Percentiles rank a stretch among this genome's conserved stretches.
phyloP scores from a whole-genome alignment of 1,284 basidiomycete genomes.

The Naganishia albida region DNA sequence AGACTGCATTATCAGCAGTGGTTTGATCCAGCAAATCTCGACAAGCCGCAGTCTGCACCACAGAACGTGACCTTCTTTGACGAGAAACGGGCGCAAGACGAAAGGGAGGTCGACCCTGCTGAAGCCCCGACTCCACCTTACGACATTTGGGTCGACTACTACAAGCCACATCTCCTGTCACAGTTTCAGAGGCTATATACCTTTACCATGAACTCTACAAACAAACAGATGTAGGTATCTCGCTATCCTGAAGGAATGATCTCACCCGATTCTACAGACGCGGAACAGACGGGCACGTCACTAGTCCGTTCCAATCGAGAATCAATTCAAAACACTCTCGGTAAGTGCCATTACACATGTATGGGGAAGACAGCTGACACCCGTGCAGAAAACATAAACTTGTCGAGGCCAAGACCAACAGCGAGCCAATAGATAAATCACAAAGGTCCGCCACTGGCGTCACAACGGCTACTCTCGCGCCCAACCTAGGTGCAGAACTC shows the following conservation, averaged over 20 bases:
- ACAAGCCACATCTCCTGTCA: conserved; percentile 65
- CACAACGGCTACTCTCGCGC: background rate
- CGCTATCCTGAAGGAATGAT: background rate
- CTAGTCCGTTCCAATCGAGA: conserved; percentile 50
- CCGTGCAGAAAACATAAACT: conserved; percentile 38
- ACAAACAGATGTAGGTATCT: conserved; percentile 40
- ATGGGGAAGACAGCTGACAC: conserved; percentile 38
- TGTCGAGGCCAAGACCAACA: conserved; percentile 32
- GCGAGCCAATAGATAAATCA: conserved; percentile 42
- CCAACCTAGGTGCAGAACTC: background rate
- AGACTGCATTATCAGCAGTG: conserved; percentile 73
- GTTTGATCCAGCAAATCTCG: conserved; percentile 72
- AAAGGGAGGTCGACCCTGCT: conserved; percentile 52
- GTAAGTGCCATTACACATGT: background rate
- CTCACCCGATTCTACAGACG: background rate
- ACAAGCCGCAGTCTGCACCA: conserved; percentile 54
- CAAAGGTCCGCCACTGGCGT: conserved; percentile 33
- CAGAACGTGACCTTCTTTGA: background rate
- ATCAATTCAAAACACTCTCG: conserved; percentile 23
- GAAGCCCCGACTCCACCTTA: conserved; percentile 42
- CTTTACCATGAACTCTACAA: conserved; percentile 51
- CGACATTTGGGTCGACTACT: conserved; percentile 89
- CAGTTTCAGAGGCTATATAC: conserved; percentile 64
- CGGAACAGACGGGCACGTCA: conserved; percentile 26
- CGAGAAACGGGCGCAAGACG: conserved; percentile 63